Evolutionary conservation across 352 stramenopile genomes (phyloP), one percentile per base, ranked within the genome.

Genomic region (Elongisporangium undulatum): DNA sequence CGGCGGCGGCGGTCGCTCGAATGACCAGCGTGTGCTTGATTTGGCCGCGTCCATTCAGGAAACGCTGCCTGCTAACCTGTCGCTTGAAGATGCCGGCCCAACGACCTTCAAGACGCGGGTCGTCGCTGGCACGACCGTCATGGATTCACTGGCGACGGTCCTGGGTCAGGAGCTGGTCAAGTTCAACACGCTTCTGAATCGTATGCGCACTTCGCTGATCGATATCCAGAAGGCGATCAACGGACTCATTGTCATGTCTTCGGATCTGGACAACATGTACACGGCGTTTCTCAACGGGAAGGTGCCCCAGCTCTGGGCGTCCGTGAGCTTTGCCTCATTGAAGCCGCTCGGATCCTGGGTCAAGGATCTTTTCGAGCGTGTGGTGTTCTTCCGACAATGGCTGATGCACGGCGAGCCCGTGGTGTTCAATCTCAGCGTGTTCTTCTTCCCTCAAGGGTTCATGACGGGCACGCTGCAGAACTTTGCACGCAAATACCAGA

Each of bases 231-330:
- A 72, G 5, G 83, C 85, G 9, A 93, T 94, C 69, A 88, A 94
- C 62, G 84, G 94, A 1, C 67, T 90, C 29, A 96, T 97, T 61
- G 90, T 98, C 62, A 98, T 98, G 94, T 97, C 85, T 17, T 92
- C 85, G 8, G 95, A 98, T 38, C 68, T 98, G n/a, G 95, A 98
- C 67, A 93, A 95, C 62, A 98, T 98, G 94, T 98, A 98, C 77
- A 95, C 72, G 50, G 80, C 87, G 4, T 97, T 98, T 26, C 65
- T 98, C 22, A 96, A 97, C 58, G 95, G 96, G 53, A 72, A 83
- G 29, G 82, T 98, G 7, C 95, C 95, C 9, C 76, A 77, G 38
- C 74, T 97, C 23, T 98, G 95, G 95, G 68, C 67, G 10, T 70
- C 71, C 7, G 89, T 98, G 56, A 90, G 88, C 26, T 98, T 98